These are phyloP conservation scores for Porodaedalea pini DNA, from an alignment of 1,284 basidiomycete species.

Conservation along the genomic window DNA sequence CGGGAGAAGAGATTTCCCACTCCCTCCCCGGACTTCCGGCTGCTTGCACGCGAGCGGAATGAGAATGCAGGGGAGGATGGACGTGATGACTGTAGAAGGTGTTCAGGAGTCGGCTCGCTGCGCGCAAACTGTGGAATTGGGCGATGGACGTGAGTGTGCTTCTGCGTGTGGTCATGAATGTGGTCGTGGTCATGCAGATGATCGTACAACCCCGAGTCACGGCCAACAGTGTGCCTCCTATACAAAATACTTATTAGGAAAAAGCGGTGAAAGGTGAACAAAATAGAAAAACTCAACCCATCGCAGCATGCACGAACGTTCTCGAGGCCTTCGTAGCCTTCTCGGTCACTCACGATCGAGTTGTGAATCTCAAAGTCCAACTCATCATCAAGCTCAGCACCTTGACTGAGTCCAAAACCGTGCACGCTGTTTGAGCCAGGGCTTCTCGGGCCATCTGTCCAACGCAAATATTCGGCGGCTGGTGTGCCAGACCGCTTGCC, in stretches of 20 bases:
- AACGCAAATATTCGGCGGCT: slow-evolving; percentile 82
- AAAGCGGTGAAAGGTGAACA: neutral
- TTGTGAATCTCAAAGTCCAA: slow-evolving; percentile 81
- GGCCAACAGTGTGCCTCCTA: slow-evolving; percentile 71
- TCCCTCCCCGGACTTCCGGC: slow-evolving; percentile 16
- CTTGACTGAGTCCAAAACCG: slow-evolving; percentile 49
- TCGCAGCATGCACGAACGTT: slow-evolving; percentile 95
- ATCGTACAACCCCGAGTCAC: slow-evolving; percentile 43
- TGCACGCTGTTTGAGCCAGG: slow-evolving; percentile 60
- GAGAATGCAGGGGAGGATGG: slow-evolving; percentile 21
- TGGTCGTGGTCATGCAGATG: slow-evolving; percentile 60
- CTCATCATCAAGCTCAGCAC: slow-evolving; percentile 51
- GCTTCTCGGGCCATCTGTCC: slow-evolving; percentile 57
- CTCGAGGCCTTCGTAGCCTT: slow-evolving; percentile 89
- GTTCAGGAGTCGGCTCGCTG: slow-evolving; percentile 6
- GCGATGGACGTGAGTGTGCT: slow-evolving; percentile 24
- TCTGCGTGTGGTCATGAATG: slow-evolving; percentile 28
- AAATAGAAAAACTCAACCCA: slow-evolving; percentile 43
- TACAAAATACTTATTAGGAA: neutral
- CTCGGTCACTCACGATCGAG: slow-evolving; percentile 64
- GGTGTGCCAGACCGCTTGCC: slow-evolving; percentile 85
- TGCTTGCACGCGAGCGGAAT: slow-evolving; percentile 20
- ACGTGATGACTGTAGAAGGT: slow-evolving; percentile 11
- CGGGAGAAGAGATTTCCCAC: slow-evolving; percentile 17
- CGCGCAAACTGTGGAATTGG: slow-evolving; percentile 14